Evolutionary conservation across 495 filamentous ascomycete species (phyloP), one percentile per base, ranked within the genome.

Genomic region (Letharia columbiana): DNA sequence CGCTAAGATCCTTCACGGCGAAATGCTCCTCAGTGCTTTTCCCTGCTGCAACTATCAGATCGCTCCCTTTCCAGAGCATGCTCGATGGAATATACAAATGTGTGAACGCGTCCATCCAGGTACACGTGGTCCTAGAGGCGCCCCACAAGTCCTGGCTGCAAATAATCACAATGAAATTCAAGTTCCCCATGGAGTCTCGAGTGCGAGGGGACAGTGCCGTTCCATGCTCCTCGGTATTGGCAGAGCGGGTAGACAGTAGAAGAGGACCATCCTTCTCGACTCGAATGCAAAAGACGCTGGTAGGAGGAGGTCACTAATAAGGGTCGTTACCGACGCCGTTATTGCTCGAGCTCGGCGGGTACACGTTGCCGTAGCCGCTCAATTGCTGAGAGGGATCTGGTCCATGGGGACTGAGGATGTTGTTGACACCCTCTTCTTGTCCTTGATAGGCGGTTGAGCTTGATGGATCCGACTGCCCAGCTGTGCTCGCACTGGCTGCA

Each of bases 271-370:
- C 58, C 44, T 52, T 47, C n/a, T 31, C 23, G 35, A 37, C 35
- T n/a, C 58, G n/a, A 62, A 89, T 77, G 69, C 87, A 85, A 67
- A 90, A 87, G 1, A 82, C 87, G 73, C 88, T 88, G 62, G 91
- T 86, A 17, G 88, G 80, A 35, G 88, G 86, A 73, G 91, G 87
- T 28, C n/a, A 86, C 59, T 78, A 82, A 68, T 82, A 83, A 50
- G 77, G 73, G 31, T 84, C 84, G 28, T 79, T 82, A 42, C 80
- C 81, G 12, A 88, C 82, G 39, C 88, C 88, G 72, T 91, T 91
- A 72, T 91, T 89, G 37, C 83, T 80, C 44, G 84, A 76, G 49
- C 75, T 77, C 47, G 83, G 77, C 7, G 80, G 80, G 75, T 91
- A 91, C 28, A 81, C 74, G 66, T 81, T 80, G 62, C 84, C 85